Conservation (phyloP, 1,284 basidiomycete genomes). For the Sporisorium scitamineum region DNA sequence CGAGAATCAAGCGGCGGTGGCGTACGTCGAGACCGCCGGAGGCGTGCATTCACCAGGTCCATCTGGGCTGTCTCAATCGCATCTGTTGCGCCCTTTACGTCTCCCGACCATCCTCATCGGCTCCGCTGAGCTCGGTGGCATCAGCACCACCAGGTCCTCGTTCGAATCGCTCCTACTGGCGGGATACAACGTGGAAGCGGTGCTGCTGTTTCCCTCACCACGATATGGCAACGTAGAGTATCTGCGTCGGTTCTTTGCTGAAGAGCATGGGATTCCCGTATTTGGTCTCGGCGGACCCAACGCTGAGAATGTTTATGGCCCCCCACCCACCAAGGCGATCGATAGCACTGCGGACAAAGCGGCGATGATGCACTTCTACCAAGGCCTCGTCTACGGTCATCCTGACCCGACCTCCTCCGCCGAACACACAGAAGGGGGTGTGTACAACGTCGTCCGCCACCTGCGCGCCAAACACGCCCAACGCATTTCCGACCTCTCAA, state of each 20-base stretch:
- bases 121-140: slow-evolving; percentile 89
- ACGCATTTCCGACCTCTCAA: slow-evolving; percentile 78
- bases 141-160: slow-evolving; percentile 91
- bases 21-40: slow-evolving; percentile 95
- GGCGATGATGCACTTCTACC: slow-evolving; percentile 80
- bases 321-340: slow-evolving; percentile 70
- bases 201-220: slow-evolving; percentile 84
- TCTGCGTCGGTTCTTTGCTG: slow-evolving; percentile 81
- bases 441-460: slow-evolving; percentile 75
- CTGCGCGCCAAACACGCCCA: slow-evolving; percentile 77
- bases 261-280: slow-evolving; percentile 73
- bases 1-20: slow-evolving; percentile 55
- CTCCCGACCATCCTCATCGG: slow-evolving; percentile 89
- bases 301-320: slow-evolving; percentile 34
- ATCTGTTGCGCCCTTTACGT: slow-evolving; percentile 74
- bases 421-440: slow-evolving; percentile 54
- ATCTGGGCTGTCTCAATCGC: slow-evolving; percentile 82
- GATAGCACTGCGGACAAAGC: slow-evolving; percentile 73
- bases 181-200: slow-evolving; percentile 87
- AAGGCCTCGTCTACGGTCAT: slow-evolving; percentile 64
- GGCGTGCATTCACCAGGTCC: slow-evolving; percentile 93
- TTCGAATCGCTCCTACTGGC: slow-evolving; percentile 91
- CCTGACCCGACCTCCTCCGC: slow-evolving; percentile 1
- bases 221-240: slow-evolving; percentile 79
- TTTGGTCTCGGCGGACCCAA: slow-evolving; percentile 58